Conservation (phyloP, 73 alveolate species). For the Strombidium stylifer region DNA sequence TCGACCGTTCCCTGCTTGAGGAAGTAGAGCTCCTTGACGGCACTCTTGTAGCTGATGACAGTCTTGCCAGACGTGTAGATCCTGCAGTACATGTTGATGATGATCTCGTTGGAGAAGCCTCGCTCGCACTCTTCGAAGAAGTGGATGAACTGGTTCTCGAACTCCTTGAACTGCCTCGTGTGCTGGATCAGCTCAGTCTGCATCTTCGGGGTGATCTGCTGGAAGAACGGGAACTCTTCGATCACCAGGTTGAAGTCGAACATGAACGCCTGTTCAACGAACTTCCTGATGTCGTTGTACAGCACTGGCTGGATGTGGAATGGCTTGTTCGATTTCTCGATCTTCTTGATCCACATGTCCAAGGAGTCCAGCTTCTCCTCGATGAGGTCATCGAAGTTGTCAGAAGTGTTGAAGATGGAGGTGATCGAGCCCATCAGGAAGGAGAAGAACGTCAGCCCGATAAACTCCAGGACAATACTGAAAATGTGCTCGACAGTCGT, state of each 20-base stretch:
- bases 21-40: conserved; percentile 20
- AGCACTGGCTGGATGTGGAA: conserved; percentile 26
- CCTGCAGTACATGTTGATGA: conserved; percentile 31
- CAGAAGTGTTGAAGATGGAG: conserved; percentile 6
- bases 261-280: conserved; percentile 10
- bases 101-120: conserved; percentile 33
- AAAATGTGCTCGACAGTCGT: conserved; percentile 24
- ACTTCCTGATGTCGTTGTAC: conserved; percentile 14
- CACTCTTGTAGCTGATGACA: conserved; percentile 2
- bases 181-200: conserved; percentile 37
- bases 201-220: conserved; percentile 39
- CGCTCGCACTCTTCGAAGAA: conserved; percentile 48
- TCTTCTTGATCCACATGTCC: conserved; percentile 45
- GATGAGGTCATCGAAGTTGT: conserved; percentile 13
- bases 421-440: conserved; percentile 36
- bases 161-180: conserved; percentile 12
- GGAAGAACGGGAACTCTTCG: conserved; percentile 41
- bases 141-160: conserved; percentile 17
- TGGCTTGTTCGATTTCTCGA: conserved; percentile 33
- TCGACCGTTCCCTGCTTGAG: conserved; percentile 38
- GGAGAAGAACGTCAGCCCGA: conserved; percentile 43
- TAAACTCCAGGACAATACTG: conserved; percentile 24
- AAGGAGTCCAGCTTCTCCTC: conserved; percentile 11
- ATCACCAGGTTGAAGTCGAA: conserved; percentile 22
- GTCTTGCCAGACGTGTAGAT: conserved; percentile 20